A percentile compares a stretch with the other conserved stretches of the same genome.
phyloP scores from a whole-genome alignment of 805 yeast genomes.

The Maudiozyma bulderi region DNA sequence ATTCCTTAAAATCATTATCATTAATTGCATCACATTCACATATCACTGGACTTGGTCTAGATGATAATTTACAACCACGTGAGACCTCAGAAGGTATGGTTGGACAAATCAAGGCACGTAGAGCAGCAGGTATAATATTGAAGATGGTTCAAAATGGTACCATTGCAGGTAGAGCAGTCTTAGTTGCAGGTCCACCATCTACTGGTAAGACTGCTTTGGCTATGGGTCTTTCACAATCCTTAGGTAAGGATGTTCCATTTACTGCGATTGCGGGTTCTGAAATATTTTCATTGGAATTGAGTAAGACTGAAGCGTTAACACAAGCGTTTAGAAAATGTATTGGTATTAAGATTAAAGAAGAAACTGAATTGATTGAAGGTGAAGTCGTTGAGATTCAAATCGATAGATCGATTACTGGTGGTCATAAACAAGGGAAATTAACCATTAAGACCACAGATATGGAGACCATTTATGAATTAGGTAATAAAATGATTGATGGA shows the following conservation, averaged over 20 bases:
- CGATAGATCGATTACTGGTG: slow-evolving; percentile 90
- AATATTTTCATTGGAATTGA: slow-evolving; percentile 80
- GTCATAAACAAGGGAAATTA: slow-evolving; percentile 95
- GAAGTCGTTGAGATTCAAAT: slow-evolving; percentile 96
- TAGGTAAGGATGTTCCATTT: slow-evolving; percentile 73
- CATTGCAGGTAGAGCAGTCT: slow-evolving; percentile 93
- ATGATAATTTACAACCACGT: slow-evolving; percentile 78
- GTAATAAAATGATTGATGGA: slow-evolving; percentile 89
- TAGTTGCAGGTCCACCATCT: slow-evolving; percentile 96
- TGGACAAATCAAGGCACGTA: slow-evolving; percentile 90
- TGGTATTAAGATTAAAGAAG: slow-evolving; percentile 92
- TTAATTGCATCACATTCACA: slow-evolving; percentile 97
- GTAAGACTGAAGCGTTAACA: slow-evolving; percentile 92
- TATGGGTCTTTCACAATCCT: slow-evolving; percentile 74
- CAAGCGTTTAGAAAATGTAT: slow-evolving; percentile 95
- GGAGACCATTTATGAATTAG: slow-evolving; percentile 96
- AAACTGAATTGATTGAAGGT: slow-evolving; percentile 95
- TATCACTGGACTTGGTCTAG: slow-evolving; percentile 93
- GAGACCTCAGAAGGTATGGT: slow-evolving; percentile 90
- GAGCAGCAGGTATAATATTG: slow-evolving; percentile 89
- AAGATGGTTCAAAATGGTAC: slow-evolving; percentile 90
- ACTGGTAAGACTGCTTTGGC: slow-evolving; percentile 99
- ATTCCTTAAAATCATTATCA: slow-evolving; percentile 53
- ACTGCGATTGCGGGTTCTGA: slow-evolving; percentile 94
- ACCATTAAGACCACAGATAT: slow-evolving; percentile 96